phyloP scores from a whole-genome alignment of 768 basidiomycete genomes.

The Tulasnella sp. region DNA sequence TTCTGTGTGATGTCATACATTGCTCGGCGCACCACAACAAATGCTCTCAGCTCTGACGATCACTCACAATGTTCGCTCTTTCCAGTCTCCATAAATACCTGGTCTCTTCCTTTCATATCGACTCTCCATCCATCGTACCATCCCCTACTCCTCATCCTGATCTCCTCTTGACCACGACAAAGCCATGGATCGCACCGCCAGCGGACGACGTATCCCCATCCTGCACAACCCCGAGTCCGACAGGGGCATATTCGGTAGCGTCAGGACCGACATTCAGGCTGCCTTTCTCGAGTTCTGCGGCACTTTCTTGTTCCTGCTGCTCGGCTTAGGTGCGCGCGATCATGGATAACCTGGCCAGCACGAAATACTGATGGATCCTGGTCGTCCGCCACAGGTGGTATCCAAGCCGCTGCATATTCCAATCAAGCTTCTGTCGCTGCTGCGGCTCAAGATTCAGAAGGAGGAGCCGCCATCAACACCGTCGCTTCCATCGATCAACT shows the following conservation, averaged over 20 bases:
- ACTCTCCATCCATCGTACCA: neutral
- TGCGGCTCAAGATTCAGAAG: neutral
- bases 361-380: neutral
- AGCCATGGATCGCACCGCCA: neutral
- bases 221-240: neutral
- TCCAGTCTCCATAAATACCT: neutral
- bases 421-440: constrained; percentile 13
- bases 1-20: neutral
- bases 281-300: constrained; percentile 25
- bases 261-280: constrained; percentile 22
- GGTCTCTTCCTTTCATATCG: neutral
- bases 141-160: neutral
- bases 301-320: constrained; percentile 24
- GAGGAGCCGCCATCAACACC: constrained; percentile 19
- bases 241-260: neutral
- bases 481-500: constrained; percentile 31
- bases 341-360: neutral
- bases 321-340: constrained; percentile 10
- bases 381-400: constrained; percentile 27
- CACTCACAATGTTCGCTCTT: neutral
- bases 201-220: neutral
- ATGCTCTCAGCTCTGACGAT: neutral
- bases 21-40: neutral
- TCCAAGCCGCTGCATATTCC: constrained; percentile 29
- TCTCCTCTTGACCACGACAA: too few relatives aligned